These are phyloP conservation scores for Saturnispora gosingensis DNA, from an alignment of 805 yeast genomes.

Conservation along the genomic window DNA sequence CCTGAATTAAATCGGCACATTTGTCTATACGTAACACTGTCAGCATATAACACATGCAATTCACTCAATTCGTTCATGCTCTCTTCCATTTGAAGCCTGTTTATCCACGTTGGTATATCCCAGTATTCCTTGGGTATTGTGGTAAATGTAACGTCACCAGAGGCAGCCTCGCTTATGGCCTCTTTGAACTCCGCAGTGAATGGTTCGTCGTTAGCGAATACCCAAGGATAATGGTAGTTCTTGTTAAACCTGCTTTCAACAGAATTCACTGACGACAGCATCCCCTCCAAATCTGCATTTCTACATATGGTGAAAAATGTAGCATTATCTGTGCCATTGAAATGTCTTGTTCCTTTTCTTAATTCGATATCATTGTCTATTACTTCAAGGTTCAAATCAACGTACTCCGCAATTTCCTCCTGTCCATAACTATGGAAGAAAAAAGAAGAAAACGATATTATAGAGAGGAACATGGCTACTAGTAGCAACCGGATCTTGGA, in stretches of 20 bases:
- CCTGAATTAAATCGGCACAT: conserved; percentile 49
- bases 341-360: neutral
- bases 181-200: conserved; percentile 33
- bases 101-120: conserved; percentile 38
- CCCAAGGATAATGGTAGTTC: conserved; percentile 34
- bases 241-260: conserved; percentile 32
- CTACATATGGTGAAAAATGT: conserved; percentile 44
- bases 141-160: conserved; percentile 36
- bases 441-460: neutral
- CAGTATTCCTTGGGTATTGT: conserved; percentile 37
- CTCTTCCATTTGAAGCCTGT: conserved; percentile 26
- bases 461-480: neutral
- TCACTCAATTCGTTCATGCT: conserved; percentile 22
- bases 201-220: conserved; percentile 38
- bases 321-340: conserved; percentile 34
- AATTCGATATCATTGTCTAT: conserved; percentile 8
- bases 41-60: conserved; percentile 44
- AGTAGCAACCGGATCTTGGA: neutral
- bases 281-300: conserved; percentile 30
- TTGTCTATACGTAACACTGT: conserved; percentile 53
- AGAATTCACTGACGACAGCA: conserved; percentile 29
- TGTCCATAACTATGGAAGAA: neutral
- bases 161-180: conserved; percentile 25
- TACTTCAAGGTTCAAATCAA: neutral
- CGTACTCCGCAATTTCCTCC: neutral